phyloP scores from a whole-genome alignment of 2,329 filamentous ascomycete species.

The Fusarium anthophilum region DNA sequence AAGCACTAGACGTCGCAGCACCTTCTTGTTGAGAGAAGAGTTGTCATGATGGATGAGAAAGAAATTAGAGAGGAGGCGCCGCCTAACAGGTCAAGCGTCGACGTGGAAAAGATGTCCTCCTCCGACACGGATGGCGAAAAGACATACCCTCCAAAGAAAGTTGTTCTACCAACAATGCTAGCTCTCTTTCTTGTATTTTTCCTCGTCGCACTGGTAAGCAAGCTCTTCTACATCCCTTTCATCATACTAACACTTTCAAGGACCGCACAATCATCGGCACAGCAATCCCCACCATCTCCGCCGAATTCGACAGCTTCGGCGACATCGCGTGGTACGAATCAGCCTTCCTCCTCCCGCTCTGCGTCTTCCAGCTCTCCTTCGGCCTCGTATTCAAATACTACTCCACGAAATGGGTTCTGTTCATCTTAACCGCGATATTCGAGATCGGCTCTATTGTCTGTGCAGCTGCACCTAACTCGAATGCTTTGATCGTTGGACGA shows the following conservation, averaged over 20 bases:
- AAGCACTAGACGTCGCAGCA: background rate
- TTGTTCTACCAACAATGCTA: slow-evolving; percentile 17
- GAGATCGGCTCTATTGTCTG: slow-evolving; percentile 14
- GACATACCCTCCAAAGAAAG: slow-evolving; percentile 12
- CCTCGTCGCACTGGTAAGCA: slow-evolving; percentile 15
- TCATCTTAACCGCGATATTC: slow-evolving; percentile 1
- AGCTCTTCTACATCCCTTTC: too few relatives aligned
- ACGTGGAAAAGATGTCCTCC: fast-evolving
- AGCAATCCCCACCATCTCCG: slow-evolving; percentile 22
- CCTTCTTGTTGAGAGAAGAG: background rate
- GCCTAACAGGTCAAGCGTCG: background rate
- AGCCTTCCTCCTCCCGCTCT: slow-evolving; percentile 19
- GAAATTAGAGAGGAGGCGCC: too few relatives aligned
- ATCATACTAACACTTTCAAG: background rate
- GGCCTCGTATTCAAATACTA: slow-evolving; percentile 26
- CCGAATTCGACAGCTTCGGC: slow-evolving; percentile 23
- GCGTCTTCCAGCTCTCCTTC: slow-evolving; percentile 24
- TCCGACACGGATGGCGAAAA: background rate
- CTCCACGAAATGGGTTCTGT: slow-evolving; percentile 19
- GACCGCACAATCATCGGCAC: slow-evolving; percentile 25
- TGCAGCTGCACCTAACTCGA: slow-evolving; percentile 14
- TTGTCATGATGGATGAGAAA: background rate
- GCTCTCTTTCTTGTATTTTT: slow-evolving; percentile 20
- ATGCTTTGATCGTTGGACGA: slow-evolving; percentile 11
- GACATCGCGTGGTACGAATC: slow-evolving; percentile 30